Base-by-base conservation (phyloP, 192 early-diverging fungal genomes). In the Rhizophagus clarus region DNA sequence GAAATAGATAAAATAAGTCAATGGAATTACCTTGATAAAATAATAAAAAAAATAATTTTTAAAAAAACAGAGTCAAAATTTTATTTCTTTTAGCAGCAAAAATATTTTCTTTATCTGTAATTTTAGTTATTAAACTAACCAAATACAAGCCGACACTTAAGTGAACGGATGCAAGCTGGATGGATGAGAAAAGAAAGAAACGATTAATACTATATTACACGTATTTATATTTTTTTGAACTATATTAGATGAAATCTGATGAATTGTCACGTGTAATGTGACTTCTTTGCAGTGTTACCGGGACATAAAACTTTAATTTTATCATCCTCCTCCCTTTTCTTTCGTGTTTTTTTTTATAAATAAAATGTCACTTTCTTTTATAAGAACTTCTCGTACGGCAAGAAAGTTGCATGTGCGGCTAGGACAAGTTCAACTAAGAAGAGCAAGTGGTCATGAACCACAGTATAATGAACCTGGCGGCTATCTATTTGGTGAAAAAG, bases 381-480 rank as follows among this genome's bases (percentile, higher is more conserved):
- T 12, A 42, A 70, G 34, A 70, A 40, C 68, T n/a, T 70, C 34
- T 40, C 7, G 31, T 10, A 24, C 29, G 22, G 34, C 22, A n/a
- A 37, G 31, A n/a, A 31, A 20, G 29, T n/a, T 70, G n/a, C 71
- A 47, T 49, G 2, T 24, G 7, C 68, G n/a, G 9, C 4, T 42
- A n/a, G n/a, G 11, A 28, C 15, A 15, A 26, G 42, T 72, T 49
- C 42, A 34, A 45, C 15, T 26, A 45, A 72, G 45, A 51, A 72
- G 71, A 47, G 68, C 68, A 32, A 70, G 68, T 70, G 37, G 68
- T n/a, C 75, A 77, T 17, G 75, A 42, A 42, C 89, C 88, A 51
- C 81, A 88, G 28, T 93, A 86, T 81, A 93, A 93, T 83, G 90
- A 91, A 84, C 93, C 93, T 9, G 88, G 89, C 69, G 93, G 93